Conservation (phyloP, 176 grass and related monocot species). For the Puccinellia tenuiflora region DNA sequence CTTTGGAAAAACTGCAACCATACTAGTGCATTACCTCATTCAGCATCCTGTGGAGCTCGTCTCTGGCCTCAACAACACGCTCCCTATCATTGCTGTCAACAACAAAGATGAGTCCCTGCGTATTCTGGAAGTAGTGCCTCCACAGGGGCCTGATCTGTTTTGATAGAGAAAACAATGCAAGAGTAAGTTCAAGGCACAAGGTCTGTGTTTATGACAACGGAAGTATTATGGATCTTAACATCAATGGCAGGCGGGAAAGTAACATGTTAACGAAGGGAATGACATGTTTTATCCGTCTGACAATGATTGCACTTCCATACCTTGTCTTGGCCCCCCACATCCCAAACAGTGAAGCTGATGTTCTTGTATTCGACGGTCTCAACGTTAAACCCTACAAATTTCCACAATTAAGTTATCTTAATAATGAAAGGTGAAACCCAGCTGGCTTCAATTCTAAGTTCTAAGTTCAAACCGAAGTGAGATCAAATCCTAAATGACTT, state of each 20-base stretch:
- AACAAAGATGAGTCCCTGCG: slow-evolving; percentile 86
- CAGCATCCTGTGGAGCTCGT: slow-evolving; percentile 84
- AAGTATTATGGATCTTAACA: not conserved
- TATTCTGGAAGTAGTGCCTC: slow-evolving; percentile 97
- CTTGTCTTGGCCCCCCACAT: slow-evolving; percentile 91
- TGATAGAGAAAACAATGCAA: not conserved
- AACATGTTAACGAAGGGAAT: not conserved
- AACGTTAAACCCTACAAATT: slow-evolving; percentile 63
- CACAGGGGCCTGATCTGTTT: slow-evolving; percentile 86
- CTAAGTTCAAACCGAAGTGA: not conserved
- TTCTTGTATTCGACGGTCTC: slow-evolving; percentile 95
- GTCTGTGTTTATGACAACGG: not conserved
- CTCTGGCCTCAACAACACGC: slow-evolving; percentile 86
- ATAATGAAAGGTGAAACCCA: not conserved
- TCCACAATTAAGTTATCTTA: not conserved
- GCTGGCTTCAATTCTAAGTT: not conserved
- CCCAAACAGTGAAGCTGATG: slow-evolving; percentile 91
- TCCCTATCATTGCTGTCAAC: slow-evolving; percentile 93
- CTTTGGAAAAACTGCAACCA: slow-evolving; percentile 3
- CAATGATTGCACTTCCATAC: slow-evolving; percentile 21
- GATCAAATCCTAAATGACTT: not conserved
- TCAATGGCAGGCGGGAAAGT: not conserved
- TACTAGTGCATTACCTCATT: slow-evolving; percentile 49
- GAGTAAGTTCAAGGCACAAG: not conserved
- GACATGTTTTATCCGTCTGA: not conserved